Evolutionary conservation across 371 early-diverging fungal species (phyloP).

Genomic region (Amoeboaphelidium protococcarum): DNA sequence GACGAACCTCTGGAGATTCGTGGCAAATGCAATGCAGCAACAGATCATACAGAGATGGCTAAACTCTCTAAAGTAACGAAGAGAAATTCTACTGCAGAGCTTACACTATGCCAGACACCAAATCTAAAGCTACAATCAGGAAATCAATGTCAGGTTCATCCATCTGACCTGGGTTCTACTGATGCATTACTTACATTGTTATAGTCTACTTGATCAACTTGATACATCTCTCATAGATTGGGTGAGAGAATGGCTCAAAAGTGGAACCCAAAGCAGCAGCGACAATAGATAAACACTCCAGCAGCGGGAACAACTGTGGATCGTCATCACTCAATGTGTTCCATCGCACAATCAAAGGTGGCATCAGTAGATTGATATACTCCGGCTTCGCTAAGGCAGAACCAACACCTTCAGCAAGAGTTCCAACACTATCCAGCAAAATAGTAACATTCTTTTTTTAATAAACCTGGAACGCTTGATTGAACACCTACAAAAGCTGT

Average conservation of each 20-base stretch:
- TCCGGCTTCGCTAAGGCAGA: slow-evolving; percentile 40
- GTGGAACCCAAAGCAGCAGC: slow-evolving; percentile 55
- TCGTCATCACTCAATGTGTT: slow-evolving; percentile 40
- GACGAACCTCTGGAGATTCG: slow-evolving; percentile 46
- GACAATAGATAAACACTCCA: slow-evolving; percentile 76
- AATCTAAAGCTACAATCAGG: slow-evolving; percentile 74
- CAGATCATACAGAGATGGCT: slow-evolving; percentile 9
- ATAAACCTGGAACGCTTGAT: slow-evolving; percentile 48
- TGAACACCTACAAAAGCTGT: slow-evolving; percentile 41
- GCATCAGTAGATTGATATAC: slow-evolving; percentile 49
- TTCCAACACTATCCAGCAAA: slow-evolving; percentile 76
- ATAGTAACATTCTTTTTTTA: slow-evolving; percentile 63
- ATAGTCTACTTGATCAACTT: slow-evolving; percentile 44
- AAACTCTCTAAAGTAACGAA: slow-evolving; percentile 34
- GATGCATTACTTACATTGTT: neutral
- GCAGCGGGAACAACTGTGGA: slow-evolving; percentile 58
- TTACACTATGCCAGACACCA: slow-evolving; percentile 69
- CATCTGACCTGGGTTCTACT: slow-evolving; percentile 13
- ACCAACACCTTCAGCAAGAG: slow-evolving; percentile 69
- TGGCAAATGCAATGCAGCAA: slow-evolving; percentile 18
- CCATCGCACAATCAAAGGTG: slow-evolving; percentile 58
- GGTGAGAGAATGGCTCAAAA: slow-evolving; percentile 51
- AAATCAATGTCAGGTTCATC: slow-evolving; percentile 70
- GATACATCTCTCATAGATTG: slow-evolving; percentile 61
- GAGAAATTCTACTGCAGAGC: slow-evolving; percentile 49